Base-by-base conservation (phyloP, 2,329 filamentous ascomycete species). In the Arthrobotrys pseudoclavata region DNA sequence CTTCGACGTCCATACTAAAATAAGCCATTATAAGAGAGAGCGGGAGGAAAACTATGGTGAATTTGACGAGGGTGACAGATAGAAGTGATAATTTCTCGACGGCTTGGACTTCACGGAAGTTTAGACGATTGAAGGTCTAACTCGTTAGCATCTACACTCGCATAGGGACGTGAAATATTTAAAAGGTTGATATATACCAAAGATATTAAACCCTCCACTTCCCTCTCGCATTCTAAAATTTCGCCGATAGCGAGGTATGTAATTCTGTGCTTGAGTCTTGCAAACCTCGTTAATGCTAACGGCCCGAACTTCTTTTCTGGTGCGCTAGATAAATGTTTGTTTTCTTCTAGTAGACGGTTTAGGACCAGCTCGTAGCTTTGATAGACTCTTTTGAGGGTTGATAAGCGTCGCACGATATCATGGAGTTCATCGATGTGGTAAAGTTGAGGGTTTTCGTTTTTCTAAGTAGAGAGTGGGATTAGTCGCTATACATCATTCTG, bases 311-410 rank as follows among this genome's bases (percentile, higher is more conserved):
- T 80, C 64, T 80, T 82, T 34, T 76, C 71, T 1, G 71, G 71
- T 24, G 71, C 71, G 20, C 63, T 76, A 6, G 63, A 18, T 31
- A 76, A 18, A 85, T 76, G 88, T 87, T 55, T 81, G 76, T 60
- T 87, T 85, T 67, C 85, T 83, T 75, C 90, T 3, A 91, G 84
- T 7, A 91, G 84, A 12, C 89, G 87, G 45, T 87, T 87, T 81
- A 91, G 88, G 68, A 91, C 88, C 9, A 89, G 84, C 52, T 87
- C 86, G 82, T 91, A 90, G 80, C 86, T 87, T 80, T 88, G 86
- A 80, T 91, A 91, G 55, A 91, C 86, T 18, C 88, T 86, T 79
- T 88, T 89, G 4, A 91, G 83, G 0, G 89, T 87, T 4, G 87
- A 86, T 29, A 91, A 85, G 78, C 90, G 88, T 63, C 88, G 86